phyloP scores from a whole-genome alignment of 1,284 basidiomycete species.

The Lentinus polychrous region DNA sequence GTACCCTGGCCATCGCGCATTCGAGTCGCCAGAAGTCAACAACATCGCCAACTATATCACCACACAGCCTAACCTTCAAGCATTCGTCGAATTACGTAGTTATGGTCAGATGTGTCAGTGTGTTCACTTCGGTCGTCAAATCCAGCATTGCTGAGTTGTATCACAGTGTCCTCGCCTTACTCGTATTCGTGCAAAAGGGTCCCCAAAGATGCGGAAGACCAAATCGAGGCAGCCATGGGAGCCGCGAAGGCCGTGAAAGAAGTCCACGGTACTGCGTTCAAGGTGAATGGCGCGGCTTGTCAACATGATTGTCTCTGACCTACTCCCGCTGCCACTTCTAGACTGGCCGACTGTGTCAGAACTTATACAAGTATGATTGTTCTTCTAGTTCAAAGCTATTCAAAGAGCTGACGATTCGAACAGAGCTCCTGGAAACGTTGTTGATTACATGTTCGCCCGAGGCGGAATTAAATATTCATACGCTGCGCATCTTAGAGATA shows the following conservation, averaged over 20 bases:
- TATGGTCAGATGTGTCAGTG: slow-evolving; percentile 79
- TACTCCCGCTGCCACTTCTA: slow-evolving; percentile 16
- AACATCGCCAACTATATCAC: slow-evolving; percentile 68
- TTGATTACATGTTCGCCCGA: slow-evolving; percentile 71
- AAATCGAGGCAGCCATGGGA: slow-evolving; percentile 72
- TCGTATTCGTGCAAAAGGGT: slow-evolving; percentile 65
- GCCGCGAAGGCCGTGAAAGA: slow-evolving; percentile 56
- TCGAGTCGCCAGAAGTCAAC: slow-evolving; percentile 71
- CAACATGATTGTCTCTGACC: not conserved
- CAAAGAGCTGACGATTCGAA: slow-evolving; percentile 3
- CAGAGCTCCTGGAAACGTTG: slow-evolving; percentile 64
- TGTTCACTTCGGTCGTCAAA: not conserved
- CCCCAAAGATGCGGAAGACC: slow-evolving; percentile 76
- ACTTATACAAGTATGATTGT: slow-evolving; percentile 49
- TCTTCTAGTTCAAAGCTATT: not conserved
- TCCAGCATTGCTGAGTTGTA: not conserved
- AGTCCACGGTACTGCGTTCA: slow-evolving; percentile 49
- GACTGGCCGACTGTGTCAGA: slow-evolving; percentile 62
- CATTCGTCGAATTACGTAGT: slow-evolving; percentile 73
- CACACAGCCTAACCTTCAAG: slow-evolving; percentile 43
- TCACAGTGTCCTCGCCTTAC: slow-evolving; percentile 61
- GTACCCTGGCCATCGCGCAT: slow-evolving; percentile 67
- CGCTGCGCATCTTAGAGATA: slow-evolving; percentile 74
- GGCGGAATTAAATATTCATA: slow-evolving; percentile 71
- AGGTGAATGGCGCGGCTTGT: too few relatives aligned